Percentiles rank a stretch among this genome's conserved stretches.
phyloP scores from a whole-genome alignment of 306 rosid genomes.

The Fagus sylvatica region DNA sequence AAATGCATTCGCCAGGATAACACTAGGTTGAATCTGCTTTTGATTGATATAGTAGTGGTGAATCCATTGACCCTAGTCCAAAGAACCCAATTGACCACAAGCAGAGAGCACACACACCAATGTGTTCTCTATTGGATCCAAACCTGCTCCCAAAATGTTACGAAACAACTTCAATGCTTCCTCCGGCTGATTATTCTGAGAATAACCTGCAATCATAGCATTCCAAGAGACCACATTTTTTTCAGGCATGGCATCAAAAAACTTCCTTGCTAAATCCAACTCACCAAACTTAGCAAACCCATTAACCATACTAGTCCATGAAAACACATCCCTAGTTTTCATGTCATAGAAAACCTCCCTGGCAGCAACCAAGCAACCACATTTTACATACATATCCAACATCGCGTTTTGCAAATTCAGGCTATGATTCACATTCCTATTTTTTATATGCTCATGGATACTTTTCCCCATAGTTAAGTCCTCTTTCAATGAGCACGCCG shows the following conservation, averaged over 20 bases:
- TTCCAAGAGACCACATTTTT: conserved; percentile 72
- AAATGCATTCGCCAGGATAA: conserved; percentile 59
- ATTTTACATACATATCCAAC: conserved; percentile 73
- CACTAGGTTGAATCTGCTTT: conserved; percentile 31
- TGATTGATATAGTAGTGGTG: conserved; percentile 36
- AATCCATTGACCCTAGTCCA: conserved; percentile 62
- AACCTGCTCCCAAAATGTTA: conserved; percentile 45
- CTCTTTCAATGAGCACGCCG: conserved; percentile 51
- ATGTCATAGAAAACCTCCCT: conserved; percentile 54
- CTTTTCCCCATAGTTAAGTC: conserved; percentile 44
- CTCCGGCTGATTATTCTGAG: conserved; percentile 64
- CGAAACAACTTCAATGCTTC: conserved; percentile 65
- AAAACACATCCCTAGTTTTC: conserved; percentile 62
- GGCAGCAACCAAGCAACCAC: conserved; percentile 46
- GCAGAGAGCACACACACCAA: conserved; percentile 77
- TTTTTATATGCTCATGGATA: conserved; percentile 39
- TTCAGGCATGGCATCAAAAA: conserved; percentile 61
- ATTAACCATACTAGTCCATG: conserved; percentile 81
- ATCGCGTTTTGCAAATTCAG: conserved; percentile 57
- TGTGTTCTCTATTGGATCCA: conserved; percentile 56
- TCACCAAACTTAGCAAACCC: conserved; percentile 75
- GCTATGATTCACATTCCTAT: conserved; percentile 27
- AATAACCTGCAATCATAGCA: conserved; percentile 73
- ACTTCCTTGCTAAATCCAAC: conserved; percentile 58
- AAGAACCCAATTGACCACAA: conserved; percentile 64